phyloP scores from a whole-genome alignment of 108 stramenopile species.

The Nitzschia sp. region DNA sequence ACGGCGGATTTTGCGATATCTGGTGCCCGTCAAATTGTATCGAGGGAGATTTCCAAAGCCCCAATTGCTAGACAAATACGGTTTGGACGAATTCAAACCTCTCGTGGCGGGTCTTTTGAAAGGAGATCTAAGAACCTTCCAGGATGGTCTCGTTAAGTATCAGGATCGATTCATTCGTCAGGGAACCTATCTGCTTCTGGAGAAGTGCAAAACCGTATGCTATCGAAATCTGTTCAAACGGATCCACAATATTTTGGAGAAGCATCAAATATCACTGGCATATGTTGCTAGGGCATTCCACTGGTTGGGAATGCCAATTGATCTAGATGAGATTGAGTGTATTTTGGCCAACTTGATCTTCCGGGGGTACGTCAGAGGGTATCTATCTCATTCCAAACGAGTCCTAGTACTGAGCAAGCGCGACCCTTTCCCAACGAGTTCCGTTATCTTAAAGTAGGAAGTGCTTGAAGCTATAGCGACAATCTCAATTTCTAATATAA shows the following conservation, averaged over 20 bases:
- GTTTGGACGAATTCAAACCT: conserved; percentile 73
- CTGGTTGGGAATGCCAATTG: conserved; percentile 84
- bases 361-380: conserved; percentile 86
- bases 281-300: conserved; percentile 70
- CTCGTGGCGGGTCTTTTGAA: conserved; percentile 74
- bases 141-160: conserved; percentile 72
- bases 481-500: no score
- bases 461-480: no score
- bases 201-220: conserved; percentile 92
- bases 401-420: conserved; percentile 91
- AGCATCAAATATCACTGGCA: conserved; percentile 68
- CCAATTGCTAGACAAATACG: conserved; percentile 83
- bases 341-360: conserved; percentile 96
- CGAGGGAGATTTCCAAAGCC: conserved; percentile 80
- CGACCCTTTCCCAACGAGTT: conserved; percentile 90
- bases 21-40: conserved; percentile 90
- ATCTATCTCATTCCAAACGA: conserved; percentile 91
- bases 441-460: conserved; percentile 53
- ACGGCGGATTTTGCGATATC: conserved; percentile 82
- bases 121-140: conserved; percentile 90
- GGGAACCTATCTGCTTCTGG: conserved; percentile 92
- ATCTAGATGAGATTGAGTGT: conserved; percentile 96
- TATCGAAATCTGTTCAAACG: conserved; percentile 95
- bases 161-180: conserved; percentile 83
- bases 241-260: conserved; percentile 67